Conservation (phyloP, 768 basidiomycete species). For the Tulasnella sp. region DNA sequence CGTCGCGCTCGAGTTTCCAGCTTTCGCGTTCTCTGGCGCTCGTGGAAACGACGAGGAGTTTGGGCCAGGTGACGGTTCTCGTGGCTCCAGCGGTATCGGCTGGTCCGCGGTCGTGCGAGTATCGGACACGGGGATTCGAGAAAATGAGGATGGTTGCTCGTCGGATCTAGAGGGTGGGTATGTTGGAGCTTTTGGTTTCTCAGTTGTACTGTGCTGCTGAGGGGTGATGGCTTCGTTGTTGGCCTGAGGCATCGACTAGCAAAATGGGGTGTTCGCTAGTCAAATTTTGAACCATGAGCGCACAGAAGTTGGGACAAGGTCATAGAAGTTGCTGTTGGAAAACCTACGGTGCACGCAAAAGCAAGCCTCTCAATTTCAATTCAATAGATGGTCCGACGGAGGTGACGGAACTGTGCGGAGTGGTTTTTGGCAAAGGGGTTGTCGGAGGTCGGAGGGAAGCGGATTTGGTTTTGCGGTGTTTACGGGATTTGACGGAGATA, state of each 20-base stretch:
- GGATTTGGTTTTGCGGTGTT: too few species aligned
- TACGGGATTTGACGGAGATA: too few species aligned
- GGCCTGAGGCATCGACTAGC: background rate
- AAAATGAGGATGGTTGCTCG: slow-evolving; percentile 6
- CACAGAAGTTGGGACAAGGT: background rate
- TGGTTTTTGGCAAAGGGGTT: too few species aligned
- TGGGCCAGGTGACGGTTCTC: too few species aligned
- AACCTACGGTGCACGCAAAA: background rate
- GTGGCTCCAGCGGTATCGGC: too few species aligned
- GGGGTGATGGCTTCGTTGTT: background rate
- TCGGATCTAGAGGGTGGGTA: background rate
- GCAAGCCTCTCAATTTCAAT: background rate
- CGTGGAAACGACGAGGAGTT: background rate
- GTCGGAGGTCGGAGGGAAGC: too few species aligned
- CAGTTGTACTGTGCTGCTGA: background rate
- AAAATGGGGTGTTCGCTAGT: background rate
- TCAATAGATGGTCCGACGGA: slow-evolving; percentile 8
- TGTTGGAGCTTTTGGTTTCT: background rate
- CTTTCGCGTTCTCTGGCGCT: background rate
- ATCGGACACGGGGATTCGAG: too few species aligned
- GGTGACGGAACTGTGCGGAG: slow-evolving; percentile 11
- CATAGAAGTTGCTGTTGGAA: background rate
- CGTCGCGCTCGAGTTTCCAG: background rate
- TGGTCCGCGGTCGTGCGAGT: too few species aligned
- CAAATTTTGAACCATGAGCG: background rate